Conservation (phyloP, 2,329 filamentous ascomycete species). For the Phyllosticta paracitricarpa region DNA sequence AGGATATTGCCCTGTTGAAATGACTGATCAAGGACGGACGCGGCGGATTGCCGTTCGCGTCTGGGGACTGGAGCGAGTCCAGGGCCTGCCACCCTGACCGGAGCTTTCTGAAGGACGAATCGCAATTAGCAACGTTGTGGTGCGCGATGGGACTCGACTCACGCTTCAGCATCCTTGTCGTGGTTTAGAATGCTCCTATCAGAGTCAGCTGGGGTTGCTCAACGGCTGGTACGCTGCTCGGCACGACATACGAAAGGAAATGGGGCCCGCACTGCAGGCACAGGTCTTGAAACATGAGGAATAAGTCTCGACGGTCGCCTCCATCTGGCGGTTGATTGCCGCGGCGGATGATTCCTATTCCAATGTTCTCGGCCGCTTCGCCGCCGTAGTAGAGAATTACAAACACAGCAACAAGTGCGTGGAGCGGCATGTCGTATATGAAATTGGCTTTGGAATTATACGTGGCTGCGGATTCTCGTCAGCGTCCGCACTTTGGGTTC, state of each 20-base stretch:
- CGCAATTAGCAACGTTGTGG: not conserved
- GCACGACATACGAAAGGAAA: not conserved
- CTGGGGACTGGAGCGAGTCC: not conserved
- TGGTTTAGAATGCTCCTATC: constrained; percentile 1
- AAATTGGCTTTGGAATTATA: constrained; percentile 5
- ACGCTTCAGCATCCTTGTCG: constrained; percentile 1
- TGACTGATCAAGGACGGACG: constrained; percentile 4
- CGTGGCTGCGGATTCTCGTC: not conserved
- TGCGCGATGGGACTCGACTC: not conserved
- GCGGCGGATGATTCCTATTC: constrained; percentile 2
- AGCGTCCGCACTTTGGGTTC: not conserved
- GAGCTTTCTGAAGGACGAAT: not conserved
- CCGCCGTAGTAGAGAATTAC: not conserved
- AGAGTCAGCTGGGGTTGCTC: not conserved
- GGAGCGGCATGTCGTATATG: not conserved
- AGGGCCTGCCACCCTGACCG: not conserved
- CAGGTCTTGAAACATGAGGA: constrained; percentile 9
- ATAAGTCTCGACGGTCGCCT: not conserved
- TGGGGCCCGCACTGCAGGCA: not conserved
- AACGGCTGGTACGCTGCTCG: too few species aligned
- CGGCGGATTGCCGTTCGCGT: constrained; percentile 2
- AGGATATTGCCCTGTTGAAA: constrained; percentile 1
- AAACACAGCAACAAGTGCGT: constrained; percentile 1
- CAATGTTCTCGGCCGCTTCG: not conserved
- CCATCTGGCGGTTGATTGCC: not conserved